phyloP scores from a whole-genome alignment of 106 monocot genomes.

The Acorus gramineus region DNA sequence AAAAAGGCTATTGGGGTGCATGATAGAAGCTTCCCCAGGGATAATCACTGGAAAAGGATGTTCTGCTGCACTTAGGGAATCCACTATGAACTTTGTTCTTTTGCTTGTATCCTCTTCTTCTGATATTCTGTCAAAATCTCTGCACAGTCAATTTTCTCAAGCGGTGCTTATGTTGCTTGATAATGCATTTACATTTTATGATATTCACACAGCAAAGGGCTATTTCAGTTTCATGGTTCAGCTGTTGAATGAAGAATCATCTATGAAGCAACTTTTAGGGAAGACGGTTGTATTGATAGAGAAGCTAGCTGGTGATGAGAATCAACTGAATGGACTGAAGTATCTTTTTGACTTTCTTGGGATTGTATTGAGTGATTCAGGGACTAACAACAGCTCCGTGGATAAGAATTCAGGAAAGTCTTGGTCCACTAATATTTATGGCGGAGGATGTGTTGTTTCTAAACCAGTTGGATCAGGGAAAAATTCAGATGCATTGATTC shows the following conservation, averaged over 20 bases:
- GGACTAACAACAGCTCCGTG: constrained; percentile 21
- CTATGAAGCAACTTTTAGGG: constrained; percentile 59
- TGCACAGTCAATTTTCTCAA: constrained; percentile 48
- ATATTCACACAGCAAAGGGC: constrained; percentile 59
- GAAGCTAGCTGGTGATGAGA: constrained; percentile 54
- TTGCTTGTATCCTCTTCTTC: constrained; percentile 29
- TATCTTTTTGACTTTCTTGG: constrained; percentile 73
- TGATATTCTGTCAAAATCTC: constrained; percentile 31
- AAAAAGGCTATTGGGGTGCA: constrained; percentile 49
- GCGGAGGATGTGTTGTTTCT: constrained; percentile 32
- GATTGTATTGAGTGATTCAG: constrained; percentile 49
- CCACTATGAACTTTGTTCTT: constrained; percentile 56
- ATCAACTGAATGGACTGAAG: constrained; percentile 50
- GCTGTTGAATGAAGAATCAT: constrained; percentile 48
- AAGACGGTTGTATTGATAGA: constrained; percentile 49
- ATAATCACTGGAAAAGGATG: constrained; percentile 26
- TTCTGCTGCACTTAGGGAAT: constrained; percentile 49
- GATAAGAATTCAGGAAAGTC: constrained; percentile 44
- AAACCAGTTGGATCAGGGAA: constrained; percentile 41
- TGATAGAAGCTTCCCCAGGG: constrained; percentile 22
- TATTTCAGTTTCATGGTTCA: constrained; percentile 77
- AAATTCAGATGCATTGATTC: constrained; percentile 51
- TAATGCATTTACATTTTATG: constrained; percentile 57
- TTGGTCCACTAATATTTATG: constrained; percentile 30
- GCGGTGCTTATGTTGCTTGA: constrained; percentile 77